Percentiles rank a stretch among this genome's conserved stretches.
Conservation (phyloP, 2,329 filamentous ascomycete genomes). For the Diaporthe sp. region DNA sequence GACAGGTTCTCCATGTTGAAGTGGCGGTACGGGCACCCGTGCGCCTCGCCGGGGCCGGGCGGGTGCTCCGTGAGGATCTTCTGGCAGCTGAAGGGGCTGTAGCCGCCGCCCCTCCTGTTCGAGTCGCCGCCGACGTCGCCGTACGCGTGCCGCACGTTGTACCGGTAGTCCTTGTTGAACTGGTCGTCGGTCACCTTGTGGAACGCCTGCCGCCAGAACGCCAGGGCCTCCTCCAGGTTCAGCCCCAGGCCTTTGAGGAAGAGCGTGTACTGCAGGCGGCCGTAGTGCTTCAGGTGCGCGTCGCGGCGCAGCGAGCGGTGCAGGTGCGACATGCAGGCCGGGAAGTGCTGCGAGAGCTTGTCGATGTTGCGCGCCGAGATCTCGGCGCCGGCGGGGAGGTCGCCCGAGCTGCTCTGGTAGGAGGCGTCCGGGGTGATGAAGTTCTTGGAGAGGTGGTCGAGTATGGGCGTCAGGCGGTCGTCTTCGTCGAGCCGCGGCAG, state of each 20-base stretch:
- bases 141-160: conserved; percentile 96
- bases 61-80: conserved; percentile 93
- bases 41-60: conserved; percentile 87
- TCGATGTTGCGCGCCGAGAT: conserved; percentile 87
- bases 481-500: conserved; percentile 96
- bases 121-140: conserved; percentile 95
- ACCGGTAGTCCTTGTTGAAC: conserved; percentile 98
- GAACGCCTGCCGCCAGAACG: conserved; percentile 93
- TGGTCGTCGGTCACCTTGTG: conserved; percentile 90
- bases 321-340: conserved; percentile 93
- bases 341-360: conserved; percentile 83
- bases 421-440: conserved; percentile 92
- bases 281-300: conserved; percentile 92
- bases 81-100: conserved; percentile 93
- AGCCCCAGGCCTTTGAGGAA: conserved; percentile 97
- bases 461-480: conserved; percentile 81
- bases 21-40: conserved; percentile 97
- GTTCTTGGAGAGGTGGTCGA: conserved; percentile 89
- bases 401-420: conserved; percentile 77
- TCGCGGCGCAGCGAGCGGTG: conserved; percentile 89
- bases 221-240: conserved; percentile 88
- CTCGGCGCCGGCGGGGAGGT: conserved; percentile 74
- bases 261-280: conserved; percentile 92
- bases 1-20: conserved; percentile 91
- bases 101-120: conserved; percentile 88